Conservation (phyloP, 2,329 filamentous ascomycete species). For the Verticillium nubilum region DNA sequence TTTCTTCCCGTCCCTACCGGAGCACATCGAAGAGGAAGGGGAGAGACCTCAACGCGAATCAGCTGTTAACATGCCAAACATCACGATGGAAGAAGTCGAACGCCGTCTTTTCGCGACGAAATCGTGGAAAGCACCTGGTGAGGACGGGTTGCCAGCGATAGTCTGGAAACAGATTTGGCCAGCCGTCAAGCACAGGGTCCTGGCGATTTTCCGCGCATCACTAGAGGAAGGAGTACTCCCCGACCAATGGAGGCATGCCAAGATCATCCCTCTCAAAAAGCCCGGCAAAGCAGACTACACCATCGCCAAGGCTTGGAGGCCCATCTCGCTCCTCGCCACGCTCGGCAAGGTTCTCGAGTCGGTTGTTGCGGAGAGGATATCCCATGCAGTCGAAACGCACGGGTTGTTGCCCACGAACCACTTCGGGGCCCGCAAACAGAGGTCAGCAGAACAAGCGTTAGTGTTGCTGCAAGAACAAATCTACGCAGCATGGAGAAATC, state of each 20-base stretch:
- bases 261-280: constrained; percentile 23
- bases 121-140: too few relatives aligned
- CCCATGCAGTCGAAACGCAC: neutral
- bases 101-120: constrained; percentile 11
- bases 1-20: constrained; percentile 15
- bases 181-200: constrained; percentile 6
- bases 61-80: constrained; percentile 5
- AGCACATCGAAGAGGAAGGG: constrained; percentile 15
- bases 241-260: constrained; percentile 6
- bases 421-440: constrained; percentile 4
- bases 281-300: constrained; percentile 18
- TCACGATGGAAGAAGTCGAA: constrained; percentile 16
- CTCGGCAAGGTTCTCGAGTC: constrained; percentile 15
- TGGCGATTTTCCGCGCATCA: constrained; percentile 12
- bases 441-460: constrained; percentile 3
- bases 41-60: constrained; percentile 8
- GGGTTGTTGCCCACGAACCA: constrained; percentile 3
- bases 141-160: constrained; percentile 9
- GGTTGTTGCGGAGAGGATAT: constrained; percentile 1
- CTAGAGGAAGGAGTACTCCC: constrained; percentile 1
- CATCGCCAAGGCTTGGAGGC: constrained; percentile 17
- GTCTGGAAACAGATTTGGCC: constrained; percentile 14
- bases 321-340: constrained; percentile 19
- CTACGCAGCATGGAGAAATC: constrained; percentile 1
- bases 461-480: constrained; percentile 1